phyloP scores from a whole-genome alignment of 441 rosid genomes.

The Aquilaria agallochum region DNA sequence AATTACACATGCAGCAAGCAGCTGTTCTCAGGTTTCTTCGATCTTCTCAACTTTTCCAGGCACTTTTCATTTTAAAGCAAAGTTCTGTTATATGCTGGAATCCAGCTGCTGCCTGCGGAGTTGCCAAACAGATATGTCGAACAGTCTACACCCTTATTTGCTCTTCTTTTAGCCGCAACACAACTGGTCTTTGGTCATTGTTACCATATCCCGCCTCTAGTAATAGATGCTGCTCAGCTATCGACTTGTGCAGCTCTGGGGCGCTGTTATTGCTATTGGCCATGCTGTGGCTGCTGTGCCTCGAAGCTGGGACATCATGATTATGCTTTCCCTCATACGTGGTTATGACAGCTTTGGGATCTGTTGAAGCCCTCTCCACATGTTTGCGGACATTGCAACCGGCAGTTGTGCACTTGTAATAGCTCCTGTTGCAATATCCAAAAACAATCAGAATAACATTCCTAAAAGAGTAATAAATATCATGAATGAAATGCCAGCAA shows the following conservation, averaged over 20 bases:
- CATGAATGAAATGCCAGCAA: not conserved
- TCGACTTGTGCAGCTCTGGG: constrained; percentile 22
- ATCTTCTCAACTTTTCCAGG: not conserved
- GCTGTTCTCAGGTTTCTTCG: not conserved
- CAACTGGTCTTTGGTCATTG: constrained; percentile 45
- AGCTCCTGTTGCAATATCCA: constrained; percentile 42
- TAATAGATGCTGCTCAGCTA: constrained; percentile 37
- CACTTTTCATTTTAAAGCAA: constrained; percentile 1
- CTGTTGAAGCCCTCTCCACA: constrained; percentile 65
- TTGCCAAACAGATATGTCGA: constrained; percentile 1
- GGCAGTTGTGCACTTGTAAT: constrained; percentile 55
- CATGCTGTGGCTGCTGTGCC: constrained; percentile 35
- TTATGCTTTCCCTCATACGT: constrained; percentile 76
- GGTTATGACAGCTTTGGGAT: constrained; percentile 60
- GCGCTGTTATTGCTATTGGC: constrained; percentile 22
- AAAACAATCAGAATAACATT: constrained; percentile 12
- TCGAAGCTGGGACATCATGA: constrained; percentile 54
- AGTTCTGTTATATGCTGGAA: constrained; percentile 10
- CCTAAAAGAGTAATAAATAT: not conserved
- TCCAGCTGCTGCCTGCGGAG: not conserved
- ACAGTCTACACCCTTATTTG: constrained; percentile 32
- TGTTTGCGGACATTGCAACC: constrained; percentile 70
- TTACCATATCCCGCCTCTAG: constrained; percentile 51
- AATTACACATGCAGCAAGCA: constrained; percentile 8
- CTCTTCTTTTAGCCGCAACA: constrained; percentile 66